Evolutionary conservation across 352 stramenopile genomes (phyloP).

Genomic region (Globisporangium mamillatum): DNA sequence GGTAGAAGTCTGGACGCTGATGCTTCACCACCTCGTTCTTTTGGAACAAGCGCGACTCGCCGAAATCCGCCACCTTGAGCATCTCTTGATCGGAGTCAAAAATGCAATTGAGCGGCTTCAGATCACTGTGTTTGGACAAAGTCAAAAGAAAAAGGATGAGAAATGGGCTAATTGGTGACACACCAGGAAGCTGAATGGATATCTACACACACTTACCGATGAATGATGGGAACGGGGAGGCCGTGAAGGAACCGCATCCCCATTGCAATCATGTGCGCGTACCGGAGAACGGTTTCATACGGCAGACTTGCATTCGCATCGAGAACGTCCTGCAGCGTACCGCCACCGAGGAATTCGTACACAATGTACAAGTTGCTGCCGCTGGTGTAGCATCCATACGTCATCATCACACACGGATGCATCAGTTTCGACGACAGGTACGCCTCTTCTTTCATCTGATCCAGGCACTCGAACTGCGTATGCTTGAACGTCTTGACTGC

Average conservation of each 20-base stretch:
- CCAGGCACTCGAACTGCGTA: constrained; percentile 67
- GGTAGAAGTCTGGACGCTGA: constrained; percentile 50
- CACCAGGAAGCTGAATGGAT: neutral
- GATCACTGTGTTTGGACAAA: constrained; percentile 29
- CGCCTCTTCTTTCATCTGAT: constrained; percentile 80
- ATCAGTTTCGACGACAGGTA: constrained; percentile 77
- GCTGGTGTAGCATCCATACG: constrained; percentile 79
- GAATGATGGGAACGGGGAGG: constrained; percentile 70
- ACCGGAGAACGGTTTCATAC: constrained; percentile 65
- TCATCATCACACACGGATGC: constrained; percentile 82
- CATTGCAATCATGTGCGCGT: constrained; percentile 79
- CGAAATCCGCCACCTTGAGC: constrained; percentile 82
- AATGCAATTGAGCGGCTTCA: constrained; percentile 83
- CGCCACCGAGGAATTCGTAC: constrained; percentile 75
- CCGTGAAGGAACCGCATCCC: constrained; percentile 80
- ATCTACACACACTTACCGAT: constrained; percentile 30
- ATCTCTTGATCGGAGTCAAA: constrained; percentile 75
- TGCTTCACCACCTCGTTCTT: constrained; percentile 55
- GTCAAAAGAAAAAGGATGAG: neutral
- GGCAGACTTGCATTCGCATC: constrained; percentile 44
- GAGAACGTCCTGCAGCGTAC: constrained; percentile 78
- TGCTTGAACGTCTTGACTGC: constrained; percentile 85
- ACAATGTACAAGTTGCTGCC: constrained; percentile 81
- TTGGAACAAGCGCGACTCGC: constrained; percentile 65
- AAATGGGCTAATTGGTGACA: neutral